A percentile compares a stretch with the other conserved stretches of the same genome.
Conservation (phyloP, 1,284 basidiomycete genomes). For the Xerocomus nothofagi region DNA sequence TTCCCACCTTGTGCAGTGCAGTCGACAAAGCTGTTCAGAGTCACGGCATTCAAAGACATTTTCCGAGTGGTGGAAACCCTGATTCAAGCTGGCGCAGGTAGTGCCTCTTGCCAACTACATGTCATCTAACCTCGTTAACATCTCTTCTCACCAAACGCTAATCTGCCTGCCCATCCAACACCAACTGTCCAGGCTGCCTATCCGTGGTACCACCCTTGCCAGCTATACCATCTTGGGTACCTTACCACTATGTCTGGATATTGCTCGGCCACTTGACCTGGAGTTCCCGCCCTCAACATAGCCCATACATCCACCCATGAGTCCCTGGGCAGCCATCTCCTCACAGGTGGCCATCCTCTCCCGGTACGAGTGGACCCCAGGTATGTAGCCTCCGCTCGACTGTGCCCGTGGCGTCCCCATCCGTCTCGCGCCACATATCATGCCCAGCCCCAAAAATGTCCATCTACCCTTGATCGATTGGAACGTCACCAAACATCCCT, state of each 20-base stretch:
- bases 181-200: background rate
- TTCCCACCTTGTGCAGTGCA: constrained; percentile 3
- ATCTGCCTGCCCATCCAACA: constrained; percentile 9
- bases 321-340: constrained; percentile 16
- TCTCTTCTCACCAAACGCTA: background rate
- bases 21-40: constrained; percentile 7
- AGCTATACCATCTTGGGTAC: constrained; percentile 19
- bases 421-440: constrained; percentile 34
- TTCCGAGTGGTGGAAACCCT: constrained; percentile 23
- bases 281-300: constrained; percentile 32
- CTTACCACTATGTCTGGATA: constrained; percentile 25
- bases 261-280: constrained; percentile 33
- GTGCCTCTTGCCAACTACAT: background rate
- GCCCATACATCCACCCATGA: constrained; percentile 15
- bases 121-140: background rate
- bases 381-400: constrained; percentile 33
- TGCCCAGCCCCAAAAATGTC: constrained; percentile 38
- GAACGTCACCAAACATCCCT: constrained; percentile 39
- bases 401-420: constrained; percentile 23
- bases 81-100: constrained; percentile 25
- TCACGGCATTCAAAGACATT: constrained; percentile 10
- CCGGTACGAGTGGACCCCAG: constrained; percentile 34
- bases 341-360: constrained; percentile 35
- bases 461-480: constrained; percentile 37
- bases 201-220: constrained; percentile 3